These are phyloP conservation scores for Sanghuangporus weigelae DNA, from an alignment of 1,284 basidiomycete genomes.

Conservation along the genomic window DNA sequence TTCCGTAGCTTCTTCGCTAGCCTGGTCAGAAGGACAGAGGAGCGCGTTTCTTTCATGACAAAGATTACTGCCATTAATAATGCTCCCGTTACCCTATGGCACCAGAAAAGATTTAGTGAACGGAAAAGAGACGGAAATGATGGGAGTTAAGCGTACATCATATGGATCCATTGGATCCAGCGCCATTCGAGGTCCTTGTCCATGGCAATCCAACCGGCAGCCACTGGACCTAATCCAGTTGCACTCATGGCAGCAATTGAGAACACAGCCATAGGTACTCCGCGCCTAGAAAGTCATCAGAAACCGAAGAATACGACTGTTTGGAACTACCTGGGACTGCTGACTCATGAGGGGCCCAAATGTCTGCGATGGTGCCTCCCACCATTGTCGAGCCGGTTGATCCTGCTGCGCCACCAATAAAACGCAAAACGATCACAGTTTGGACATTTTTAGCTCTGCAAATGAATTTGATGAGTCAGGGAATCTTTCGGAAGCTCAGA, in stretches of 20 bases:
- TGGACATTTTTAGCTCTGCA: slow-evolving; percentile 59
- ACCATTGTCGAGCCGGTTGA: slow-evolving; percentile 72
- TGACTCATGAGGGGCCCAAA: slow-evolving; percentile 59
- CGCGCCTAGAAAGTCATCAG: slow-evolving; percentile 39
- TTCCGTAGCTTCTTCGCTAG: slow-evolving; percentile 56
- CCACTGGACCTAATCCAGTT: slow-evolving; percentile 60
- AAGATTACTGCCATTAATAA: slow-evolving; percentile 41
- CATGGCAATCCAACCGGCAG: slow-evolving; percentile 68
- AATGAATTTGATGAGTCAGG: neutral
- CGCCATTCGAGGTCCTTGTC: slow-evolving; percentile 60
- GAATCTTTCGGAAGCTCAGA: neutral
- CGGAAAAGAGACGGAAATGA: slow-evolving; percentile 4
- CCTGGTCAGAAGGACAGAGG: slow-evolving; percentile 54
- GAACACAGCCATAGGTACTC: slow-evolving; percentile 69
- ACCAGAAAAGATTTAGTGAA: slow-evolving; percentile 2
- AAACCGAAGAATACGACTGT: neutral
- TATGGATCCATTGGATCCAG: slow-evolving; percentile 80
- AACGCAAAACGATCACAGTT: slow-evolving; percentile 62
- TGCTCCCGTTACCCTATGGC: slow-evolving; percentile 37
- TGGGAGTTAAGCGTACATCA: slow-evolving; percentile 41
- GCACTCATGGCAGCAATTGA: slow-evolving; percentile 52
- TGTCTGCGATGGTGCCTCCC: slow-evolving; percentile 71
- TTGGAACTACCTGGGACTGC: slow-evolving; percentile 18
- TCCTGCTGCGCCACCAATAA: slow-evolving; percentile 65
- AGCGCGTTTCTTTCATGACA: slow-evolving; percentile 59